These are phyloP conservation scores for Lactifluus rugatus DNA, from an alignment of 768 basidiomycete species.

Conservation along the genomic window DNA sequence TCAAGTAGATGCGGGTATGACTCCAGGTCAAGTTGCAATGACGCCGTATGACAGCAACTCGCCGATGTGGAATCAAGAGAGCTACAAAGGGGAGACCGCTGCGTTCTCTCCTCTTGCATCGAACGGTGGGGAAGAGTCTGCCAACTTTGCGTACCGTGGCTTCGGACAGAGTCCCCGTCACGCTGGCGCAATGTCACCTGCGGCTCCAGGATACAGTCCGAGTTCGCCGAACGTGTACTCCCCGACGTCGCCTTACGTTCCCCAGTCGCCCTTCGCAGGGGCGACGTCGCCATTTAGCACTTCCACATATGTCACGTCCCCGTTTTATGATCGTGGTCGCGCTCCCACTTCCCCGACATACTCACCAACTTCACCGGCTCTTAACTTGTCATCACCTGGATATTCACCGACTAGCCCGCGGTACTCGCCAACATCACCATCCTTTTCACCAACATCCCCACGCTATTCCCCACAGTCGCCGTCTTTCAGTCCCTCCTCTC, in stretches of 20 bases:
- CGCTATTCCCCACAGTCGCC: conserved; percentile 88
- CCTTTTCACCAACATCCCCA: conserved; percentile 84
- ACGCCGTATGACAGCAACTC: conserved; percentile 94
- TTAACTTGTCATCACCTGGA: conserved; percentile 72
- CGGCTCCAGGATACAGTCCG: conserved; percentile 79
- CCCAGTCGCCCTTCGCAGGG: conserved; percentile 75
- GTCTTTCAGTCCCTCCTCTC: conserved; percentile 86
- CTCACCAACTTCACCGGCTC: conserved; percentile 78
- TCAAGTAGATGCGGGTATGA: conserved; percentile 80
- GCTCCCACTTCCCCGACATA: conserved; percentile 73
- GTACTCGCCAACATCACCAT: conserved; percentile 79
- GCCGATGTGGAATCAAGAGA: conserved; percentile 66
- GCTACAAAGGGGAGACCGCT: conserved; percentile 76
- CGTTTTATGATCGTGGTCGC: conserved; percentile 62
- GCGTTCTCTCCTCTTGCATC: conserved; percentile 93
- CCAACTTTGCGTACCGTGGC: conserved; percentile 61
- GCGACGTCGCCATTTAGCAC: conserved; percentile 76
- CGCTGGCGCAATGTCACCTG: conserved; percentile 83
- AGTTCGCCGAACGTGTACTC: conserved; percentile 86
- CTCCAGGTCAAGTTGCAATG: conserved; percentile 85
- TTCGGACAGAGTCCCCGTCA: conserved; percentile 83
- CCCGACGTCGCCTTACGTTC: conserved; percentile 83
- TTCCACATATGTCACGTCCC: conserved; percentile 77
- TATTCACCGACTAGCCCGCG: conserved; percentile 61
- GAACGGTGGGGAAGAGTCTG: conserved; percentile 70